Evolutionary conservation across 2,329 filamentous ascomycete genomes (phyloP), one percentile per base, ranked within the genome.

Genomic region (Fusarium buxicola): DNA sequence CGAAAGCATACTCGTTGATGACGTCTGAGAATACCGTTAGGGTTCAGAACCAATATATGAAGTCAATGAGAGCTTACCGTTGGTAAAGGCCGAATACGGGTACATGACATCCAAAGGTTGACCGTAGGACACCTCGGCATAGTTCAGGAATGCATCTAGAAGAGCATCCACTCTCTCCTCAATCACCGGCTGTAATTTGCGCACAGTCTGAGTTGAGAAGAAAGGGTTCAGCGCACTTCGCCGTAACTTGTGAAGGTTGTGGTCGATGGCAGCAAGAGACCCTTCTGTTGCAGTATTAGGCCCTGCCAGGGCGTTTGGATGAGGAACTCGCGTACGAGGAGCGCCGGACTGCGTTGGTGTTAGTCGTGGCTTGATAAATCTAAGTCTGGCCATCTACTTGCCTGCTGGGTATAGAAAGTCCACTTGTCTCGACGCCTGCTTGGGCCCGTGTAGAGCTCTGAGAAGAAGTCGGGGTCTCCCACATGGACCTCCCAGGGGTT

Each of bases 401-500:
- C 76, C 68, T 76, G 73, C 60, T 77, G 76, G 31, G 69, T 70
- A 55, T 73, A 74, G 48, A 76, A 76, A n/a, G 56, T 58, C 72
- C 72, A 76, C 57, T 72, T 75, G 44, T 77, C 66, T 40, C 76
- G 68, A 12, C 66, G 69, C 32, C 68, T 60, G 41, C 63, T 71
- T 4, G 72, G 63, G 25, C 71, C 69, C 11, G 74, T 69, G 60
- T 77, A 80, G 21, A 81, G 62, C 39, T 77, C 76, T 40, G 77
- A 71, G 56, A 76, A 74, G 63, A 80, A 79, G 44, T 74, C 73
- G 32, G 73, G 73, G 50, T 77, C 71, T 53, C 66, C 66, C 27
- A 80, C 73, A 55, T 80, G 69, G 18, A 81, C 69, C 57, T 80
- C 79, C 68, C 75, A 74, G 2, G 77, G 77, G 55, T 69, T 76